Conservation (phyloP, 164 flowering plant species). For the Paratinospora sagittata region DNA sequence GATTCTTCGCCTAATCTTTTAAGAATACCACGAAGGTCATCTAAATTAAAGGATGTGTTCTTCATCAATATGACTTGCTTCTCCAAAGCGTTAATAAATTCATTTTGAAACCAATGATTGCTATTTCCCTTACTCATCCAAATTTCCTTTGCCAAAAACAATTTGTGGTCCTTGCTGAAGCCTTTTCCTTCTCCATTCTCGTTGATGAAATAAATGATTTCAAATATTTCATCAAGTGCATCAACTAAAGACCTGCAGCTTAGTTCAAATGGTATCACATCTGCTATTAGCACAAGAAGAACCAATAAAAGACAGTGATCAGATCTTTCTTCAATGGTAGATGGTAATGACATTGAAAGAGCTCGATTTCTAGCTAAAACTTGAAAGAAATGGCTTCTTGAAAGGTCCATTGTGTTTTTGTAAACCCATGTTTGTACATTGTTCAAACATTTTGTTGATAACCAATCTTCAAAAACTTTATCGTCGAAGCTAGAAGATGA, state of each 20-base stretch:
- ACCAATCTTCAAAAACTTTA: not conserved
- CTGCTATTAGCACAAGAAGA: not conserved
- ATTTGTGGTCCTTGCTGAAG: not conserved
- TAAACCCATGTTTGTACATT: not conserved
- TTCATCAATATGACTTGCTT: not conserved
- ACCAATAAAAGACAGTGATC: not conserved
- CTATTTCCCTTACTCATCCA: not conserved
- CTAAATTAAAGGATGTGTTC: not conserved
- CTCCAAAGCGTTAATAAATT: not conserved
- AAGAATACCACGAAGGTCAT: not conserved
- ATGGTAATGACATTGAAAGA: not conserved
- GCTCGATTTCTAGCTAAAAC: not conserved
- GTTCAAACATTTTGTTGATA: not conserved
- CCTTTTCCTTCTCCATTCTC: not conserved
- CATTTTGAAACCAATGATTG: not conserved
- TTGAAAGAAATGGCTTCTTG: not conserved
- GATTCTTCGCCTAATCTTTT: not conserved
- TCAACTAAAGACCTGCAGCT: not conserved
- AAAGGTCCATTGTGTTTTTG: not conserved
- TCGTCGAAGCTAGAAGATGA: too few species aligned
- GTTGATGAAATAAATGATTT: not conserved
- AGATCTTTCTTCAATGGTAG: not conserved
- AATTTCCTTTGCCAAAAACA: not conserved
- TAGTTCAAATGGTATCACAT: not conserved
- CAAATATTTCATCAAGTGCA: not conserved